Percentiles rank a stretch among this genome's conserved stretches.
phyloP scores from a whole-genome alignment of 805 yeast species.

The Ogataea minuta region DNA sequence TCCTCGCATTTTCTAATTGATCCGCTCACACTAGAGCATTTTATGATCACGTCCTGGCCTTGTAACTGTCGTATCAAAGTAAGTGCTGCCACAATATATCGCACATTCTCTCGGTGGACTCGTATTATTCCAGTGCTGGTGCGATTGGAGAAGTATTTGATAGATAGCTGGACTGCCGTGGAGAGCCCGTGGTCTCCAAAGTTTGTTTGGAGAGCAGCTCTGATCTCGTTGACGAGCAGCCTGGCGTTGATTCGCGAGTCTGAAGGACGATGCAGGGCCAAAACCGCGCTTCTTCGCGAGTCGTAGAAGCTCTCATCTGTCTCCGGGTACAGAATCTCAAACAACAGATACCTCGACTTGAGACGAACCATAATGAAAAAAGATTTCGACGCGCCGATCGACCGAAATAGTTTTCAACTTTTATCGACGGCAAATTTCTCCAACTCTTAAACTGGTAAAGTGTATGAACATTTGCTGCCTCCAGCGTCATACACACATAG shows the following conservation, averaged over 20 bases:
- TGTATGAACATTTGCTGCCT: slow-evolving; percentile 11
- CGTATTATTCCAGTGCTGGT: slow-evolving; percentile 85
- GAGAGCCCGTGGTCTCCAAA: slow-evolving; percentile 82
- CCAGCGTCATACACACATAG: slow-evolving; percentile 10
- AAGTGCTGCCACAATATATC: slow-evolving; percentile 65
- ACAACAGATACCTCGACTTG: slow-evolving; percentile 79
- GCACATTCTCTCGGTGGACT: slow-evolving; percentile 63
- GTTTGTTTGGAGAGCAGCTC: slow-evolving; percentile 53
- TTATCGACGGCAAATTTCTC: slow-evolving; percentile 13
- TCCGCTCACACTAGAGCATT: slow-evolving; percentile 74
- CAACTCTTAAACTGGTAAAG: slow-evolving; percentile 9
- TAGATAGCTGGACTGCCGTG: slow-evolving; percentile 45
- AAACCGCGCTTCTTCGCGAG: slow-evolving; percentile 38
- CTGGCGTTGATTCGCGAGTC: slow-evolving; percentile 48
- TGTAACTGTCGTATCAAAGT: slow-evolving; percentile 51
- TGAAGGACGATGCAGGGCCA: slow-evolving; percentile 51
- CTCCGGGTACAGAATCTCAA: slow-evolving; percentile 73
- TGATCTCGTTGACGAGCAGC: slow-evolving; percentile 49
- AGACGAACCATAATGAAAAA: slow-evolving; percentile 72
- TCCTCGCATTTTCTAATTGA: slow-evolving; percentile 84
- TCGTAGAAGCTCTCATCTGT: slow-evolving; percentile 3
- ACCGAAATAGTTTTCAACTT: slow-evolving; percentile 1
- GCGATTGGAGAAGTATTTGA: slow-evolving; percentile 77
- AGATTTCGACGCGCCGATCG: slow-evolving; percentile 14
- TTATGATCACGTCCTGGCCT: slow-evolving; percentile 49